These are phyloP conservation scores for Fusarium bulbicola DNA, from an alignment of 2,329 filamentous ascomycete species.

Conservation along the genomic window DNA sequence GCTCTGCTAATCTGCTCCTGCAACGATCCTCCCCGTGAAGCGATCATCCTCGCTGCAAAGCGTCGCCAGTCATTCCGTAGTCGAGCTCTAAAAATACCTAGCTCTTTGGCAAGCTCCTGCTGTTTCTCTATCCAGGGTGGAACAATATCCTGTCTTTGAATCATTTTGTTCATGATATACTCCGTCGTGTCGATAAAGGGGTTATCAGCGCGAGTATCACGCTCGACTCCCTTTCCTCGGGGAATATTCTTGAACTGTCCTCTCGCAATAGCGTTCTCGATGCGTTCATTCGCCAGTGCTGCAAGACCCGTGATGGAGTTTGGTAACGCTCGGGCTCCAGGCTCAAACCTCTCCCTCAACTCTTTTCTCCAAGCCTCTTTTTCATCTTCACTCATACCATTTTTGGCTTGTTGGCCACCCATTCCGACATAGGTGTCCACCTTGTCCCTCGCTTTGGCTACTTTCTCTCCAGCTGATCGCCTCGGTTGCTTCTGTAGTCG, in stretches of 20 bases:
- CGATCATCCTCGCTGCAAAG: conserved; percentile 81
- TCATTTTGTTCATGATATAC: conserved; percentile 99
- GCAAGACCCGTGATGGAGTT: conserved; percentile 80
- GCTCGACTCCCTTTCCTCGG: conserved; percentile 79
- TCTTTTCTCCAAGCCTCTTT: conserved; percentile 75
- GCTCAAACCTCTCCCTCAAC: conserved; percentile 82
- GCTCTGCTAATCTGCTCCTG: conserved; percentile 78
- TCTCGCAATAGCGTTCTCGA: conserved; percentile 91
- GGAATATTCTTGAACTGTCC: conserved; percentile 89
- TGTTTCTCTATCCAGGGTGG: conserved; percentile 99
- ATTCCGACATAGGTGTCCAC: conserved; percentile 61
- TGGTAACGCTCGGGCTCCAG: conserved; percentile 76
- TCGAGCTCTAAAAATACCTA: conserved; percentile 75
- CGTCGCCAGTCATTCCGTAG: conserved; percentile 85
- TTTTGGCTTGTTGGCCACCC: conserved; percentile 59
- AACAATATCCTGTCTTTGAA: conserved; percentile 93
- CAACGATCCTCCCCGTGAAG: conserved; percentile 78
- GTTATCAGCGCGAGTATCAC: conserved; percentile 83
- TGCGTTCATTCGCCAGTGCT: conserved; percentile 87
- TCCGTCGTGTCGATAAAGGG: conserved; percentile 97
- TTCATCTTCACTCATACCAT: conserved; percentile 73
- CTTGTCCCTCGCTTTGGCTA: conserved; percentile 65
- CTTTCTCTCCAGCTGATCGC: conserved; percentile 56
- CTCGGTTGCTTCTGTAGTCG: conserved; percentile 54
- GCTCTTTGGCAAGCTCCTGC: conserved; percentile 80